These are phyloP conservation scores for Asterella californica DNA, from an alignment of 225 moss, liverwort and hornwort genomes.

Conservation along the genomic window DNA sequence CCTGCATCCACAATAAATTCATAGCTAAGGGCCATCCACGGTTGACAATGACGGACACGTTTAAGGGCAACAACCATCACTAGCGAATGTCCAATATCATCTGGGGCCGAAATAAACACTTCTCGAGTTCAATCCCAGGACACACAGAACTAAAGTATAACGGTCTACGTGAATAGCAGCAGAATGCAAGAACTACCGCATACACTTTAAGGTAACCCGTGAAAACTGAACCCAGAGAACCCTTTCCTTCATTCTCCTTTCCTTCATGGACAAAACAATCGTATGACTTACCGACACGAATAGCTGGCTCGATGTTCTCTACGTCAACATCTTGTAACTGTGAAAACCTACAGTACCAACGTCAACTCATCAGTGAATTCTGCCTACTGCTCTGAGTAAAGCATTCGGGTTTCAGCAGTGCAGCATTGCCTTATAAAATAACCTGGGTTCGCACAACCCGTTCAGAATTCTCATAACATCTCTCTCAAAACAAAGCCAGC, in stretches of 20 bases:
- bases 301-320: slow-evolving; percentile 62
- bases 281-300: slow-evolving; percentile 69
- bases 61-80: neutral
- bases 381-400: neutral
- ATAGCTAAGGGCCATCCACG: neutral
- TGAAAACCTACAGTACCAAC: slow-evolving; percentile 56
- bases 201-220: no score
- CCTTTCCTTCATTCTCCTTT: no score
- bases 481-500: neutral
- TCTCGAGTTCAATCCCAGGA: neutral
- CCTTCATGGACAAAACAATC: no score
- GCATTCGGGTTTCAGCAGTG: neutral
- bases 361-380: neutral
- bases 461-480: neutral
- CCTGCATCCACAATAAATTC: slow-evolving; percentile 41
- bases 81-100: no score
- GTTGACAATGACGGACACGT: neutral
- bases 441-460: neutral
- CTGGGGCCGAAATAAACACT: neutral
- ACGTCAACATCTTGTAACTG: slow-evolving; percentile 85
- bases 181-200: no score
- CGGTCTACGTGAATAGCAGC: no score
- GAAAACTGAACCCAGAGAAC: no score
- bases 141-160: neutral
- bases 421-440: neutral